phyloP scores from a whole-genome alignment of 352 stramenopile genomes.

The Globisporangium irregulare region DNA sequence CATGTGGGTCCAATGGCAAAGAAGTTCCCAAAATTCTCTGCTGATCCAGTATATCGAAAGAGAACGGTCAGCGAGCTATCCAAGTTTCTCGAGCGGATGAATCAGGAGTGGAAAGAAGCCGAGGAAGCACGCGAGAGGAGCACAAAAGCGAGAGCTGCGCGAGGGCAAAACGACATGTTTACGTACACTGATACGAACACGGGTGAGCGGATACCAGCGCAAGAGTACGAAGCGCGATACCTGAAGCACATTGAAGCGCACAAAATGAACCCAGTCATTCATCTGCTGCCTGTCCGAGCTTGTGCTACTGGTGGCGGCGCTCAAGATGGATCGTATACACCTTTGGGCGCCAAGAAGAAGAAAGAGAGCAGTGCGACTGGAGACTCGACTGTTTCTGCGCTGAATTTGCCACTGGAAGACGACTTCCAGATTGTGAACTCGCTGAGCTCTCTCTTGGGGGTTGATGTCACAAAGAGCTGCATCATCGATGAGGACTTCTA shows the following conservation, averaged over 20 bases:
- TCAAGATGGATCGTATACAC: background rate
- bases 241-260: conserved; percentile 33
- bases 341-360: background rate
- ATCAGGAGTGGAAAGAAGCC: conserved; percentile 40
- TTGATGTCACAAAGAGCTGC: conserved; percentile 40
- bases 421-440: background rate
- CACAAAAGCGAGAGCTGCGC: conserved; percentile 31
- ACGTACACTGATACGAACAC: conserved; percentile 54
- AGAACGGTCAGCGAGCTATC: conserved; percentile 33
- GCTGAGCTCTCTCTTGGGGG: conserved; percentile 25
- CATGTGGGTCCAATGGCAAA: conserved; percentile 38
- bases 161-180: conserved; percentile 36
- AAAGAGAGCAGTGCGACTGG: background rate
- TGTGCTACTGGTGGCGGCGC: background rate
- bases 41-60: conserved; percentile 43
- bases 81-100: conserved; percentile 46
- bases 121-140: conserved; percentile 37
- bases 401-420: background rate
- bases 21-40: conserved; percentile 31
- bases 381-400: background rate
- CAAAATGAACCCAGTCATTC: conserved; percentile 36
- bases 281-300: conserved; percentile 2
- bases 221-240: conserved; percentile 50
- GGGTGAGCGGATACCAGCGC: conserved; percentile 25
- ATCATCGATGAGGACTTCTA: conserved; percentile 42